Conservation (phyloP, 164 flowering plant species). For the Kingdonia uniflora region DNA sequence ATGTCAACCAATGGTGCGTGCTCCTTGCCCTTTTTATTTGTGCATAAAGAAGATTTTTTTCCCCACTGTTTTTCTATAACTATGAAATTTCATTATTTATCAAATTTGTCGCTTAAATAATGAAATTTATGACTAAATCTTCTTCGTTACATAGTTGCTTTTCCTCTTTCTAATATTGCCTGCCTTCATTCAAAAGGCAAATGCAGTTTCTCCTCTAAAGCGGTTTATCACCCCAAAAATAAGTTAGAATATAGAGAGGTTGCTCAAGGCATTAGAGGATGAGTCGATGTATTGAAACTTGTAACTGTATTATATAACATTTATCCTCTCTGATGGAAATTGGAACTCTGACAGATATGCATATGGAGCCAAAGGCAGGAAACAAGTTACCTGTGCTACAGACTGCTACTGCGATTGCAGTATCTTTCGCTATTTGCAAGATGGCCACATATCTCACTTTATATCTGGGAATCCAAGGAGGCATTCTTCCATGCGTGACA, state of each 20-base stretch:
- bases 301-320: too few relatives aligned
- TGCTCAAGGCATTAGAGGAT: too few relatives aligned
- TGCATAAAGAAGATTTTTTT: not conserved
- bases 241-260: too few relatives aligned
- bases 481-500: conserved; percentile 57
- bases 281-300: too few relatives aligned
- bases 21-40: conserved; percentile 2
- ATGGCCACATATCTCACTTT: conserved; percentile 30
- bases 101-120: too few relatives aligned
- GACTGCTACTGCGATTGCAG: conserved; percentile 61
- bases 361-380: conserved; percentile 18
- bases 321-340: conserved; percentile 21
- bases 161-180: too few relatives aligned
- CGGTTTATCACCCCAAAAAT: too few relatives aligned
- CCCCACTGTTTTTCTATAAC: not conserved
- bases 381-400: conserved; percentile 43
- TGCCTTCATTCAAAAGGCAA: too few relatives aligned
- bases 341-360: conserved; percentile 15
- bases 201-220: too few relatives aligned
- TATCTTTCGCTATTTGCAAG: conserved; percentile 63
- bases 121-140: too few relatives aligned
- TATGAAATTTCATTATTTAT: too few relatives aligned
- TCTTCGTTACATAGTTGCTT: too few relatives aligned
- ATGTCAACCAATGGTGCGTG: conserved; percentile 30
- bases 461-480: conserved; percentile 43